Evolutionary conservation across 1,139 yeast genomes (phyloP), one percentile per base, ranked within the genome.

Genomic region (Wickerhamomyces sp.): DNA sequence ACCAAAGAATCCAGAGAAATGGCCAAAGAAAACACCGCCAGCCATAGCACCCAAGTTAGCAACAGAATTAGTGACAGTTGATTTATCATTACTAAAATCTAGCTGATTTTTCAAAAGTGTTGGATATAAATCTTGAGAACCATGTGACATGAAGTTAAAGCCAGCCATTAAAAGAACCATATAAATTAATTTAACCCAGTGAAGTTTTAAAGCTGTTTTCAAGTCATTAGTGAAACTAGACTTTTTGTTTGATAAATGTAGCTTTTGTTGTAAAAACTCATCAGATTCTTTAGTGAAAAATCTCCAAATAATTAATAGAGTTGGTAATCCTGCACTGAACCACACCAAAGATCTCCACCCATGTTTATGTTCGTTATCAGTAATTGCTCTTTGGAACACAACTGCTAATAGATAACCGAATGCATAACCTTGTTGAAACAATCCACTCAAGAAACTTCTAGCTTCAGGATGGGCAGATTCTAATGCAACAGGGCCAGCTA

Each of bases 301-400:
- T 59, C 89, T 72, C 72, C 79, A 78, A 28, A 63, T 48, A 39
- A 76, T 69, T 47, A 82, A 70, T 16, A 80, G 58, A 31, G 76
- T 72, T 21, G 84, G 80, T 12, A 81, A 74, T 20, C 90, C 85
- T 20, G 92, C 79, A 38, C 85, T 77, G 54, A 87, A 83, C 89
- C 94, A 85, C 60, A 80, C 82, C 47, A 85, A 67, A 1, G 88
- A 74, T 56, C 94, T 72, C 95, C 95, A 86, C 1, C 76, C 72
- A 49, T 76, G 73, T 2, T 48, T 36, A 8, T 63, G 44, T 9
- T 78, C 62, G 41, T 70, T 72, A 47, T 72, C 74, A 3, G 70
- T 70, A 5, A 81, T 67, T 1, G 83, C 85, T 47, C 88, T 70
- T 47, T 72, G 74, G 60, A 82, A 81, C 31, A 79, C 66, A 32